Percentiles rank a stretch among this genome's conserved stretches.
Conservation (phyloP, 257 asterid species). For the Salvia miltiorrhiza region DNA sequence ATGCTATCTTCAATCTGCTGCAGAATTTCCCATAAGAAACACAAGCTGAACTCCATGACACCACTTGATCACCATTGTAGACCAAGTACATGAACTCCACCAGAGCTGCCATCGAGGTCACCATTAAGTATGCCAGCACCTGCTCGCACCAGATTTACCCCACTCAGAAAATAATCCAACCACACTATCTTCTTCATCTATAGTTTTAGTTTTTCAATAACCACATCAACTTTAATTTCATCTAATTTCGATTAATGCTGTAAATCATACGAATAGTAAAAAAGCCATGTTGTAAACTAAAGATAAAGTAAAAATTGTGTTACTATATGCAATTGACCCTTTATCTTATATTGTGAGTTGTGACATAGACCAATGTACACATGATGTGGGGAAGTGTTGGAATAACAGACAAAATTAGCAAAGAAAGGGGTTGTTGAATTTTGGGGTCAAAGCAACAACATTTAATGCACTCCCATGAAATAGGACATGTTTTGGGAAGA, state of each 20-base stretch:
- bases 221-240: too few species aligned
- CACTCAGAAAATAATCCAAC: background rate
- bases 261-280: too few species aligned
- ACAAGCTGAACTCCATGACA: constrained; percentile 91
- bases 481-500: constrained; percentile 23
- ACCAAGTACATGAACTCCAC: constrained; percentile 65
- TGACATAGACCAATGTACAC: background rate
- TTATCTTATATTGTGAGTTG: too few species aligned
- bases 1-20: constrained; percentile 50
- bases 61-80: constrained; percentile 62
- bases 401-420: too few species aligned
- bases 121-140: constrained; percentile 85
- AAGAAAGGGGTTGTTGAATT: background rate
- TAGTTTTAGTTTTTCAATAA: too few species aligned
- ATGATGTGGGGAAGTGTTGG: background rate
- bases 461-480: constrained; percentile 6
- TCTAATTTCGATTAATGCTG: too few species aligned
- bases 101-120: constrained; percentile 67
- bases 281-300: too few species aligned
- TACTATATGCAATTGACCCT: too few species aligned
- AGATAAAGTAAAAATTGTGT: too few species aligned
- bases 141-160: background rate
- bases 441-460: background rate
- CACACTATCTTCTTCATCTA: background rate
- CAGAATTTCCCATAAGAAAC: constrained; percentile 72